phyloP scores from a whole-genome alignment of 164 flowering plant species.

The Brasenia schreberi region DNA sequence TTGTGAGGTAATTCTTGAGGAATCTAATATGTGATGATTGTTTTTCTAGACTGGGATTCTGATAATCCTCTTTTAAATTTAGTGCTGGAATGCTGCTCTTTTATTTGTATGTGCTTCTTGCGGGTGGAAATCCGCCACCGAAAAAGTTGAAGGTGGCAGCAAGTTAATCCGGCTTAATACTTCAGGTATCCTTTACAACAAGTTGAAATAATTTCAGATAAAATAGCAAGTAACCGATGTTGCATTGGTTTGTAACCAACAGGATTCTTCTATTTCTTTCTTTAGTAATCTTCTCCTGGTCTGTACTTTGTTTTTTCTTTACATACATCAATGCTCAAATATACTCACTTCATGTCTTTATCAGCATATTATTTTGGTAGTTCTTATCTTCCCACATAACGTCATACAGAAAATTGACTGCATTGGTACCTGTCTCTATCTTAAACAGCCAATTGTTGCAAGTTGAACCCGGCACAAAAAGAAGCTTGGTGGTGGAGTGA shows the following conservation, averaged over 20 bases:
- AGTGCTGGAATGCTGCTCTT: slow-evolving; percentile 90
- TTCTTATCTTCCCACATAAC: too few relatives aligned
- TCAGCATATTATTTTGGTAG: too few relatives aligned
- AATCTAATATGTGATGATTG: neutral
- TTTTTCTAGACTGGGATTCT: neutral
- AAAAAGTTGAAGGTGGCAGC: slow-evolving; percentile 60
- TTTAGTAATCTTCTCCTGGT: too few relatives aligned
- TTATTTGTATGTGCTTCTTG: slow-evolving; percentile 65
- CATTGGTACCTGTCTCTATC: too few relatives aligned
- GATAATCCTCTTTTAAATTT: slow-evolving; percentile 6
- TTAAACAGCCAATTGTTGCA: too few relatives aligned
- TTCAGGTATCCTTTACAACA: neutral
- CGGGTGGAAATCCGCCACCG: slow-evolving; percentile 97
- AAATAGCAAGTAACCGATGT: neutral
- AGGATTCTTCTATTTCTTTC: too few relatives aligned
- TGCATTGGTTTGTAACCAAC: neutral
- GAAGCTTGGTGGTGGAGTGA: too few relatives aligned
- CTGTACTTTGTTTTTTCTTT: too few relatives aligned
- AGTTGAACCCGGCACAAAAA: too few relatives aligned
- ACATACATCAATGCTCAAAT: too few relatives aligned
- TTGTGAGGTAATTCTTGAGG: slow-evolving; percentile 37
- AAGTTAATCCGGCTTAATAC: neutral
- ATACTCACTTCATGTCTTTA: too few relatives aligned
- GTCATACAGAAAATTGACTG: too few relatives aligned
- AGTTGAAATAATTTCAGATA: neutral